Evolutionary conservation across 1,284 basidiomycete genomes (phyloP).

Genomic region (Lignosus rhinocerotis): DNA sequence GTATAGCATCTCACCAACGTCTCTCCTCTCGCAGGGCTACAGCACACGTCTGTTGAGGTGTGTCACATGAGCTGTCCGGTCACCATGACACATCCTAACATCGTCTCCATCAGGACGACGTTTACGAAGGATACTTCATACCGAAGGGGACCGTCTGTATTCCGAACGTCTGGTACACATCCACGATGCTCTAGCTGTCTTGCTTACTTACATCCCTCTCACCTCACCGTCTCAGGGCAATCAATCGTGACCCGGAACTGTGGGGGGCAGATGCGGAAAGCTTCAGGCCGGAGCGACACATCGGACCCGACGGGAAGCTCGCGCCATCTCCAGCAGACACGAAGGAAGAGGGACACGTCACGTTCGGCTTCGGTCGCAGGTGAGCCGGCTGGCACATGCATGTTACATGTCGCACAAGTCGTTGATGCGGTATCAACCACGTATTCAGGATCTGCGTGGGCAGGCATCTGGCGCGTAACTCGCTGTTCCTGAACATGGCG

Average conservation of each 20-base stretch:
- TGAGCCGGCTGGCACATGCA: neutral
- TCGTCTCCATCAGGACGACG: constrained; percentile 7
- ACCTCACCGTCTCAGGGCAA: constrained; percentile 34
- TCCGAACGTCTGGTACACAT: constrained; percentile 21
- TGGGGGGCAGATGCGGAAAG: constrained; percentile 34
- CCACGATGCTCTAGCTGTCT: neutral
- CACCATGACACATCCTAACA: too few relatives aligned
- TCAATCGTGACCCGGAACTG: constrained; percentile 41
- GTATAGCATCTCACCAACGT: too few relatives aligned
- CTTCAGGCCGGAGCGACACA: constrained; percentile 45
- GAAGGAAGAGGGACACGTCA: constrained; percentile 7
- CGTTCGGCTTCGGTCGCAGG: constrained; percentile 16
- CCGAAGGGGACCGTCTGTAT: constrained; percentile 27
- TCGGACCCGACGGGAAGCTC: constrained; percentile 10
- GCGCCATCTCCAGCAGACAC: constrained; percentile 7
- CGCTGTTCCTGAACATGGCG: constrained; percentile 24
- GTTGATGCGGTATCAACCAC: neutral
- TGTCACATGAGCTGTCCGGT: neutral
- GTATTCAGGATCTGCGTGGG: constrained; percentile 4
- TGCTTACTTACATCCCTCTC: neutral
- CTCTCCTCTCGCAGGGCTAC: neutral
- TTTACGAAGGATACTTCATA: constrained; percentile 23
- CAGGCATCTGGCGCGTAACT: constrained; percentile 23
- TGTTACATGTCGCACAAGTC: neutral
- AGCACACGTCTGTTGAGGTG: constrained; percentile 11